These are phyloP conservation scores for Solanum okadae DNA, from an alignment of 257 asterid species.

Conservation along the genomic window DNA sequence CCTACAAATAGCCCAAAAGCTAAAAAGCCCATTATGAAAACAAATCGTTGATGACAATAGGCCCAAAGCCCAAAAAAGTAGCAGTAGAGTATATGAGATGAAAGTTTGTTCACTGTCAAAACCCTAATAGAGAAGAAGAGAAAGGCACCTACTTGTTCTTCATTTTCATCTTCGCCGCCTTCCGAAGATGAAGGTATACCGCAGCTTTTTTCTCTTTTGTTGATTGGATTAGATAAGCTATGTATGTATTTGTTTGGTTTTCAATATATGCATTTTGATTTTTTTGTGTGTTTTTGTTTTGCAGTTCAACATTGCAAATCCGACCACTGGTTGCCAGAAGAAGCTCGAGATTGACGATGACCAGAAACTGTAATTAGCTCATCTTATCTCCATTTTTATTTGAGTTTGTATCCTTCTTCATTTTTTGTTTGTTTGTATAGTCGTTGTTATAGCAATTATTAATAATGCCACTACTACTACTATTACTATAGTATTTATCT, in stretches of 20 bases:
- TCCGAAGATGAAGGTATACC: conserved; percentile 2
- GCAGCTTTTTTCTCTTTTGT: neutral
- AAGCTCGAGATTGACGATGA: conserved; percentile 1
- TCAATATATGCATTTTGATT: neutral
- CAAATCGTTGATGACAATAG: neutral
- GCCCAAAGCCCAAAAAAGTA: neutral
- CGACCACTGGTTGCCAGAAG: conserved; percentile 2
- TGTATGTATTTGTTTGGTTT: neutral
- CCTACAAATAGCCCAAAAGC: neutral
- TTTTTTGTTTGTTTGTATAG: neutral
- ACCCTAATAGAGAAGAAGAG: neutral
- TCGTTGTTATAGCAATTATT: neutral
- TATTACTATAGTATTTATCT: neutral
- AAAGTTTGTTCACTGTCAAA: neutral
- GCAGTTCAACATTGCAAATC: conserved; percentile 1
- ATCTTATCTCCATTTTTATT: neutral
- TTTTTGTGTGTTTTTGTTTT: neutral
- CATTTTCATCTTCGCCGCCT: conserved; percentile 1
- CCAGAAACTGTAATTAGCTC: neutral
- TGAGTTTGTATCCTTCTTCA: neutral
- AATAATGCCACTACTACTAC: neutral
- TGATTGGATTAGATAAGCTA: neutral
- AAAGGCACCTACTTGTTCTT: neutral
- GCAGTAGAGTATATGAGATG: neutral
- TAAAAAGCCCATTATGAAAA: neutral